These are phyloP conservation scores for Chalaropsis ovoidea DNA, from an alignment of 2,329 filamentous ascomycete genomes.

Conservation along the genomic window DNA sequence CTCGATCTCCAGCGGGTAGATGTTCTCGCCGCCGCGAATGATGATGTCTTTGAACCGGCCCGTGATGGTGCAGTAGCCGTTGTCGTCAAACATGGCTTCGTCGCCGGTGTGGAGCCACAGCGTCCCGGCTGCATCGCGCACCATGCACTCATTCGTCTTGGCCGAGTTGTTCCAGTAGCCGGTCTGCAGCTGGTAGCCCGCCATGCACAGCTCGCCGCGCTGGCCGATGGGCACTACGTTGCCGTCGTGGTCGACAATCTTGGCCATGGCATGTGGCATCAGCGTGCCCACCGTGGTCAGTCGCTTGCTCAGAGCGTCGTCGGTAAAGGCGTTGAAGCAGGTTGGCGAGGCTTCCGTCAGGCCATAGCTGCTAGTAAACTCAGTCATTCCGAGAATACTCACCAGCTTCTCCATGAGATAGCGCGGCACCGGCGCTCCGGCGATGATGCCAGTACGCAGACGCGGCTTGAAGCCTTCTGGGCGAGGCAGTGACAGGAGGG, in stretches of 20 bases:
- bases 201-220: conserved; percentile 65
- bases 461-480: conserved; percentile 37
- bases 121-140: conserved; percentile 42
- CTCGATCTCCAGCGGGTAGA: conserved; percentile 66
- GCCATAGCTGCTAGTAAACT: conserved; percentile 61
- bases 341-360: conserved; percentile 71
- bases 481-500: conserved; percentile 43
- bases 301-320: conserved; percentile 56
- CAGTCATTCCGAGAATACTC: conserved; percentile 60
- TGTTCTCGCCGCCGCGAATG: conserved; percentile 65
- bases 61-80: conserved; percentile 62
- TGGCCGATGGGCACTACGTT: conserved; percentile 56
- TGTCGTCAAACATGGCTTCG: conserved; percentile 55
- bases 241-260: conserved; percentile 62
- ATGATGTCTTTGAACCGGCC: conserved; percentile 73
- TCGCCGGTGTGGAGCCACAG: conserved; percentile 61
- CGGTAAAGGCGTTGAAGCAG: conserved; percentile 69
- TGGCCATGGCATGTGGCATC: conserved; percentile 65
- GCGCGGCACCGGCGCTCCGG: conserved; percentile 64
- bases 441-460: conserved; percentile 67
- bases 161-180: conserved; percentile 60
- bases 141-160: conserved; percentile 57
- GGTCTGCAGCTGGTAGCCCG: conserved; percentile 64
- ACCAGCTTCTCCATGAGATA: conserved; percentile 66
- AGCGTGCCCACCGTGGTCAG: conserved; percentile 65